Evolutionary conservation across 371 early-diverging fungal genomes (phyloP), one percentile per base, ranked within the genome.

Genomic region (Actinomucor elegans): DNA sequence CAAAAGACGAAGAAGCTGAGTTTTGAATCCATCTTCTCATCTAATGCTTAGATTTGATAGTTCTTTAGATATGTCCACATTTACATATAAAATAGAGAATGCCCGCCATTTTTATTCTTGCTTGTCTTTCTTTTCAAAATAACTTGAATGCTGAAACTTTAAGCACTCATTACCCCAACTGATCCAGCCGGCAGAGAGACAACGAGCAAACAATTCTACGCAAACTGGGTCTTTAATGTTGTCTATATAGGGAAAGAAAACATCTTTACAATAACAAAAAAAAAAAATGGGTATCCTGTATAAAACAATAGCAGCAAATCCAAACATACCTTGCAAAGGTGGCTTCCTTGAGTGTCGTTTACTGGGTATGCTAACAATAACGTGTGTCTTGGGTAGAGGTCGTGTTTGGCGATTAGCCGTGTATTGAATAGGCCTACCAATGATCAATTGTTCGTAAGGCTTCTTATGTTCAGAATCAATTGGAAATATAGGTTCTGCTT

Each of bases 91-190:
- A n/a, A n/a, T n/a, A n/a, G n/a, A n/a, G n/a, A n/a, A n/a, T n/a
- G n/a, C n/a, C n/a, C n/a, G n/a, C n/a, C n/a, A n/a, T n/a, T n/a
- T n/a, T n/a, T n/a, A n/a, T n/a, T n/a, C n/a, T n/a, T n/a, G n/a
- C n/a, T n/a, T n/a, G n/a, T 31, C 31, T 11, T 42, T 28, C 41
- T 59, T 49, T 43, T 50, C 51, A 57, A 68, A 77, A 34, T 64
- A 74, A 15, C 56, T 35, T 21, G 55, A 42, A 42, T 74, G 77
- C 28, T 85, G 85, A 58, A 85, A 87, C 45, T 79, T 77, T 27
- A 91, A 59, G 12, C 80, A 79, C 51, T 91, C 89, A 48, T 89
- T 91, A 1, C 92, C 92, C 92, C 92, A 91, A 38, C 80, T 79
- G 8, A 80, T 66, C 77, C 86, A 87, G 4, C 80, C 82, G 28